phyloP scores from a whole-genome alignment of 106 monocot genomes.

The Dactylorhiza incarnata region DNA sequence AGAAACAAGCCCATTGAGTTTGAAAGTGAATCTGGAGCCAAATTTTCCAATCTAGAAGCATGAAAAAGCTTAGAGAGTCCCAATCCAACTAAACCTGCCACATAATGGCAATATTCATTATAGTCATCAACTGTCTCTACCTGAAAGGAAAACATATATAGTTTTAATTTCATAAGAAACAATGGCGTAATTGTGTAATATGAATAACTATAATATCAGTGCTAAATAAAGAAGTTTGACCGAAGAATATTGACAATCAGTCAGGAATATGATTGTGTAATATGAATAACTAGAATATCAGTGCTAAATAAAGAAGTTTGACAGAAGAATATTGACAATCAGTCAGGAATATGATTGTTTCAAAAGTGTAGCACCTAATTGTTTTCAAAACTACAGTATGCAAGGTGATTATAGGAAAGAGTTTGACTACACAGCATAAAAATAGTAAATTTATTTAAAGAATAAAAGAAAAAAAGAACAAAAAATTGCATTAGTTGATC shows the following conservation, averaged over 20 bases:
- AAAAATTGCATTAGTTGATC: neutral
- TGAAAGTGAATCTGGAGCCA: slow-evolving; percentile 74
- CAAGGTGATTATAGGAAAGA: neutral
- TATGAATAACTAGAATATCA: neutral
- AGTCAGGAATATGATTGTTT: neutral
- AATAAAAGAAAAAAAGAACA: neutral
- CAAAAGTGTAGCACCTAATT: too few species aligned
- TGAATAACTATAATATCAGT: neutral
- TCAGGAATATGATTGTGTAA: neutral
- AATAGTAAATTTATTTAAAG: neutral
- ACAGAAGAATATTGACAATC: neutral
- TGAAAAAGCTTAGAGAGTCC: slow-evolving; percentile 91
- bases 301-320: neutral
- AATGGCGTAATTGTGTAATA: neutral
- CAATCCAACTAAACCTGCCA: slow-evolving; percentile 88
- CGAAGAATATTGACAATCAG: neutral
- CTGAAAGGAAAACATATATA: slow-evolving; percentile 23
- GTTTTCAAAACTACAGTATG: neutral
- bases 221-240: neutral
- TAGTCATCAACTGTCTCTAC: slow-evolving; percentile 90
- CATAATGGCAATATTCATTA: slow-evolving; percentile 97
- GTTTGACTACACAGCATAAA: neutral
- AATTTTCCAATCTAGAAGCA: slow-evolving; percentile 71
- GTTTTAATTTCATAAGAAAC: neutral
- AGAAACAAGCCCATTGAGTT: slow-evolving; percentile 99